Percentiles rank a stretch among this genome's conserved stretches.
These are phyloP conservation scores for Arabidopsis suecica DNA, from an alignment of 345 rosid species.

Conservation along the genomic window DNA sequence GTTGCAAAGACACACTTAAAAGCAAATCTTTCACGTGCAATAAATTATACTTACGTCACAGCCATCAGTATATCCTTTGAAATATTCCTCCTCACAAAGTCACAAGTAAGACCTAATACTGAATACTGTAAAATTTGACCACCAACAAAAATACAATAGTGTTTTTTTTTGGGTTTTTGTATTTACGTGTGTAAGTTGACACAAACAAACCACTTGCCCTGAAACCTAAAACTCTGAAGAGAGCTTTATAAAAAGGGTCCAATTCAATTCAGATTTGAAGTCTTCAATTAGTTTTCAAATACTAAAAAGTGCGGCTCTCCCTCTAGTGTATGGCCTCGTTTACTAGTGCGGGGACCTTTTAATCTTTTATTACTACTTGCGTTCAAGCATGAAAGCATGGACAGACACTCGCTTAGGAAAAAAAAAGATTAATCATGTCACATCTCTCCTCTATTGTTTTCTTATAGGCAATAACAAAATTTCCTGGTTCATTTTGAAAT, in stretches of 20 bases:
- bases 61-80: constrained; percentile 39
- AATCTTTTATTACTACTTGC: neutral
- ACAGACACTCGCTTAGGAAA: neutral
- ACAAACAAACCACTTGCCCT: constrained; percentile 29
- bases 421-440: too few species aligned
- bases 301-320: neutral
- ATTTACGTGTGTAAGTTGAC: constrained; percentile 12
- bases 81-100: constrained; percentile 21
- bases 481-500: neutral
- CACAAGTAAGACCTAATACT: neutral
- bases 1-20: constrained; percentile 8
- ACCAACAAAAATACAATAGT: neutral
- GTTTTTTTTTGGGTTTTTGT: neutral
- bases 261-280: constrained; percentile 37
- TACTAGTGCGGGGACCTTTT: neutral
- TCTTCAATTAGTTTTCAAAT: constrained; percentile 17
- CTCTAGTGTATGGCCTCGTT: constrained; percentile 19
- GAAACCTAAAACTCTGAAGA: neutral
- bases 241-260: neutral
- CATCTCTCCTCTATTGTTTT: neutral
- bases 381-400: neutral
- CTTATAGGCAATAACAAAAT: neutral
- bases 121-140: constrained; percentile 23
- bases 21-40: constrained; percentile 44
- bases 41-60: constrained; percentile 14